These are phyloP conservation scores for Eimeria sp. DNA, from an alignment of 169 alveolate genomes.

Conservation along the genomic window DNA sequence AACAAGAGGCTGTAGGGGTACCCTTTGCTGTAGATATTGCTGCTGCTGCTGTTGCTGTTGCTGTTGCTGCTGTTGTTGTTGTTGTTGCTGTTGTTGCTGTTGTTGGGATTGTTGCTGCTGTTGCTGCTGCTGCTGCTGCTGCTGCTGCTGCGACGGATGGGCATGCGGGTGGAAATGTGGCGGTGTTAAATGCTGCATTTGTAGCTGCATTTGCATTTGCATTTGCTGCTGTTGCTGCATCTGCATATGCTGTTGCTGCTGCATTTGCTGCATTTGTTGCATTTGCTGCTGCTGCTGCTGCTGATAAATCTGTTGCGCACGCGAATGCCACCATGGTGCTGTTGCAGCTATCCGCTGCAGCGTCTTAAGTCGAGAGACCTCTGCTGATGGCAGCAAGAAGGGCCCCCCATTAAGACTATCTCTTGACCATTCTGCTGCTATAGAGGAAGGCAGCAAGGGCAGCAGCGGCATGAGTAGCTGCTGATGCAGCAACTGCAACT, in stretches of 20 bases:
- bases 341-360: constrained; percentile 59
- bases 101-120: neutral
- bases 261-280: neutral
- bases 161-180: neutral
- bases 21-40: constrained; percentile 38
- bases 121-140: neutral
- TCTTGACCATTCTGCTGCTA: constrained; percentile 18
- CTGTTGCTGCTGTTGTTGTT: neutral
- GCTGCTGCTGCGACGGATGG: neutral
- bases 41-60: constrained; percentile 32
- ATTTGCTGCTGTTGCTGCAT: neutral
- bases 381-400: constrained; percentile 68
- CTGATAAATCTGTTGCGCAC: constrained; percentile 21
- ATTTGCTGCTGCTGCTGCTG: constrained; percentile 43
- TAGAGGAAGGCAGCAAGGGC: constrained; percentile 30
- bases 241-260: neutral
- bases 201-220: too few relatives aligned
- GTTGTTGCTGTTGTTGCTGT: neutral
- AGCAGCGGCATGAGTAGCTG: constrained; percentile 58
- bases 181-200: too few relatives aligned
- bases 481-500: constrained; percentile 21
- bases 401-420: neutral
- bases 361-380: constrained; percentile 17
- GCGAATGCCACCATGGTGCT: constrained; percentile 67
- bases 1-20: constrained; percentile 73